Evolutionary conservation across 495 filamentous ascomycete species (phyloP), one percentile per base, ranked within the genome.

Genomic region (Penicillium lividum): DNA sequence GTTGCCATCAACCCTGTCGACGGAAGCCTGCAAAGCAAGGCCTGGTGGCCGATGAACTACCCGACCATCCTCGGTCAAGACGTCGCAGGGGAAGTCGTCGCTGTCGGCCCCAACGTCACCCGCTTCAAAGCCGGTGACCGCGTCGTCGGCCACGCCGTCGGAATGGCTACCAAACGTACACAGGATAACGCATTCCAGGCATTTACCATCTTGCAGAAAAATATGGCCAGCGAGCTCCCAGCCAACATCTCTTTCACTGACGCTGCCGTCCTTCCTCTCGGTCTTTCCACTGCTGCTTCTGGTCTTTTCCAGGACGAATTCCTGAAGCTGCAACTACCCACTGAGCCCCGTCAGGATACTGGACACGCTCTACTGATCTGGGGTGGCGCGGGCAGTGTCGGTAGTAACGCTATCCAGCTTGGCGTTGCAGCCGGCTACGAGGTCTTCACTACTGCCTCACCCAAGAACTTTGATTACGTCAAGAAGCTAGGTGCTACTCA

Each of bases 341-440:
- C 47, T 0, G 47, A 30, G 10, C 51, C 47, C 30, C 47, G 30
- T 11, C 3, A 5, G 3, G 5, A 4, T 7, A 31, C 16, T 10
- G 29, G 47, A 4, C 13, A 31, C 16, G 27, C 15, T 36, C n/a
- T 60, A 9, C 48, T 61, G 3, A 57, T 61, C 43, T 48, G 40
- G 3, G 90, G 90, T 38, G 90, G 89, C 34, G 87, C 85, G 3
- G 90, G 89, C 11, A 88, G 87, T 50, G 92, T 93, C 62, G 90
- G 90, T 9, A 73, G 74, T 61, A 78, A 77, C 48, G 82, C 81
- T 0, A 85, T 88, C 54, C 87, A 89, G 61, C 78, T 86, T 27
- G 83, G 79, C 3, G 70, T 71, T 3, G 79, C 80, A 1, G 74
- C 85, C 0, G 86, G 86, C 5, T 79, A 79, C 28, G 77, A 80